Evolutionary conservation across 164 flowering plant genomes (phyloP), one percentile per base, ranked within the genome.

Genomic region (Annona cherimola): DNA sequence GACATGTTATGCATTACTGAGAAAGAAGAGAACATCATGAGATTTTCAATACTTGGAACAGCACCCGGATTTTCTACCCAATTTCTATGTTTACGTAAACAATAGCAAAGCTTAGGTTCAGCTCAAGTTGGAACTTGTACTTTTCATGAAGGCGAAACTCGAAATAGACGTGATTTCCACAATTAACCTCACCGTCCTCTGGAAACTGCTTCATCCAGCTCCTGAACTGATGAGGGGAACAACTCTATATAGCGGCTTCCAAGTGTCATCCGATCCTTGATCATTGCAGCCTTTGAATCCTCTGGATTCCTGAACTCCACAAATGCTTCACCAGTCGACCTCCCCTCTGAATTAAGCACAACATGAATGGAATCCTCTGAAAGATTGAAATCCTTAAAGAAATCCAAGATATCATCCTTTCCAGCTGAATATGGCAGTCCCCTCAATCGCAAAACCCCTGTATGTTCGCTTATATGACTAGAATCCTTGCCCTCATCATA

Each of bases 211-310:
- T 86, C 93, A 12, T 90, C 93, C 86, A 89, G 69, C 74, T 90
- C 97, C 76, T 88, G 89, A 1, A 61, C 77, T 8, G 91, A 76
- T 8, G 99, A 89, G 5, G 96, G 90, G 59, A 91, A 92, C 66
- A 94, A 79, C 79, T 94, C 99, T 26, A 94, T 86, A 57, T 94
- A 94, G 61, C 99, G 98, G 78, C 85, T 88, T 59, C 97, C 94
- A 41, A 94, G 84, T 2, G 90, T 83, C 97, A 80, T 94, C 74
- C 97, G 81, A 73, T 94, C 99, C 77, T 87, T 91, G 9, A 74
- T 80, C 99, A 94, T 92, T 5, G 97, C 97, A 16, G 89, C 94
- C 76, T 80, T 94, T 12, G 98, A 89, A 69, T 94, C 94, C 54
- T 90, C 94, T 4, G 88, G 82, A 69, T 79, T 84, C 4, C 79